Conservation (phyloP, 2,329 filamentous ascomycete species). For the Pezicula neosporulosa region DNA sequence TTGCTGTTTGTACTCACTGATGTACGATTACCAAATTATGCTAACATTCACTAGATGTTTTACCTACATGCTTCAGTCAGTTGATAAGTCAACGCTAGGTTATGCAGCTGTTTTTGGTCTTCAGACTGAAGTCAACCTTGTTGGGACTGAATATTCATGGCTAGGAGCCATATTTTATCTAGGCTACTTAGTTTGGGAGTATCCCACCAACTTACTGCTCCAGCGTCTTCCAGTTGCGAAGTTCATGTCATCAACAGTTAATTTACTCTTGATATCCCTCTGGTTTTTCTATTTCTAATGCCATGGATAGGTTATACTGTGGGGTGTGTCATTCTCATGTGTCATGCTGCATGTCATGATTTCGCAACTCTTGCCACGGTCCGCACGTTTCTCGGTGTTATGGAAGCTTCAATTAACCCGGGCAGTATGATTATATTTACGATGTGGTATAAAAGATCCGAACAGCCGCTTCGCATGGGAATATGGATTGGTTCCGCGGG, state of each 20-base stretch:
- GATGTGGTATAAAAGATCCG: conserved; percentile 57
- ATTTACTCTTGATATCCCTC: background rate
- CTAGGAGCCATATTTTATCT: conserved; percentile 8
- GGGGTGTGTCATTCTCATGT: conserved; percentile 43
- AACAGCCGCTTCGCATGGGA: conserved; percentile 51
- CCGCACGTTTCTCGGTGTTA: conserved; percentile 35
- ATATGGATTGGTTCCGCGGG: conserved; percentile 49
- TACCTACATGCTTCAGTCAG: background rate
- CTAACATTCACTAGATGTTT: background rate
- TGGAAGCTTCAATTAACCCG: conserved; percentile 28
- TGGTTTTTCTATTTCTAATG: background rate
- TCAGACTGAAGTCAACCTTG: conserved; percentile 45
- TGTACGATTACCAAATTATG: background rate
- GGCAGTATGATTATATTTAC: conserved; percentile 52
- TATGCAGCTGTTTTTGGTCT: conserved; percentile 56
- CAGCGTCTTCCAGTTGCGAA: conserved; percentile 30
- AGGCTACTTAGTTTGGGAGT: conserved; percentile 28
- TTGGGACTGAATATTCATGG: conserved; percentile 47
- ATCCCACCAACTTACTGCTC: conserved; percentile 23
- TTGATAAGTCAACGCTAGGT: conserved; percentile 40
- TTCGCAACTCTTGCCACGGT: conserved; percentile 28
- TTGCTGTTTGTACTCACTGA: background rate
- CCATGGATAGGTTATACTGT: conserved; percentile 22
- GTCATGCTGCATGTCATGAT: conserved; percentile 20
- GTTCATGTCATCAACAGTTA: conserved; percentile 17